Base-by-base conservation (phyloP, 139 green algal species). In the Asterochloris erici region DNA sequence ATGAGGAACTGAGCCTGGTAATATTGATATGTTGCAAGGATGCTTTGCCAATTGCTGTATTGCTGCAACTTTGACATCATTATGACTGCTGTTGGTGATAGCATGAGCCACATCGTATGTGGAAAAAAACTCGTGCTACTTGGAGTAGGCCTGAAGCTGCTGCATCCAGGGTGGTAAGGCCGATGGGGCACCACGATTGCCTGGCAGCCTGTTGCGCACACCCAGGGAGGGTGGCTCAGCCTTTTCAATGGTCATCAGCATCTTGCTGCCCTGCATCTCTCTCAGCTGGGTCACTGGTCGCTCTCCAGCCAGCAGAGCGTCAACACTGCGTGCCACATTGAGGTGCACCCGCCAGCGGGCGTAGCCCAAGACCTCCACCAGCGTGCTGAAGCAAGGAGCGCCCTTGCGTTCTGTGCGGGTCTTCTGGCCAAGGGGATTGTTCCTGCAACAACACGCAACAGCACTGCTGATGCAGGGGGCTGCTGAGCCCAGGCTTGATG, bases 311-410 rank as follows among this genome's bases (percentile, higher is more conserved):
- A 79, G 47, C 4, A 79, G 47, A 38, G 74, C 74, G 64, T 79
- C 74, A 79, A 79, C 74, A 19, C 74, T 79, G 47, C 47, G 47
- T 63, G 62, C 77, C 74, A 81, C 74, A 63, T 85, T 77, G 1
- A n/a, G 78, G 69, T 81, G 81, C 23, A 85, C 38, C 13, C 74
- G 81, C 74, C 78, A 78, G 61, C 66, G 54, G 21, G 24, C 63
- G 28, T 81, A 70, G 47, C 61, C 74, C 21, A 77, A 21, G 29
- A 85, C 74, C 64, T 85, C 81, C 29, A 85, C 73, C 81, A 85
- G 63, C n/a, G 38, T 81, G 60, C 38, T 62, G 47, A 85, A 85
- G 19, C 29, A 63, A 19, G 81, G 81, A 14, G 77, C 28, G 21
- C 64, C 81, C 63, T 85, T 81, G 26, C 81, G 47, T 23, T 77